These are phyloP conservation scores for Apiospora koreana DNA, from an alignment of 2,329 filamentous ascomycete species.

Conservation along the genomic window DNA sequence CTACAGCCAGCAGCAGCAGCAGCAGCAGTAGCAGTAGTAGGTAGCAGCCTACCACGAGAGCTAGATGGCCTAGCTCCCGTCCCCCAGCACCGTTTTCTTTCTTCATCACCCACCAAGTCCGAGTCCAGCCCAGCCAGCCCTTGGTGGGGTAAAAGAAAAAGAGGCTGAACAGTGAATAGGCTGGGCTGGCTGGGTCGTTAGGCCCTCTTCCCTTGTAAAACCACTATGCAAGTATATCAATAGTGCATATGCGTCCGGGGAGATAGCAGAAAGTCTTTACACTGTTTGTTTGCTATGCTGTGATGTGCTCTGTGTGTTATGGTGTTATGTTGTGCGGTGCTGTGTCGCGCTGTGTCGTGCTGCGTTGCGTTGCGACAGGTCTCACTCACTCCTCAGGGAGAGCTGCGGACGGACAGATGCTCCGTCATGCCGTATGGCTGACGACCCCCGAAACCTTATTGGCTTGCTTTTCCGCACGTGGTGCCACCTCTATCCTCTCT, in stretches of 20 bases:
- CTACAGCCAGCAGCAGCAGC: too few relatives aligned
- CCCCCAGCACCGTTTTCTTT: slow-evolving; percentile 1
- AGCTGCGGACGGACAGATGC: not conserved
- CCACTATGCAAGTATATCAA: not conserved
- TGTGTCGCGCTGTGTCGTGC: not conserved
- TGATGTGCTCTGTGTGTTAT: not conserved
- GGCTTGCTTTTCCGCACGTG: not conserved
- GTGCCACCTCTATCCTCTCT: not conserved
- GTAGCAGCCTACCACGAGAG: too few relatives aligned
- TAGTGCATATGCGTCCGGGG: not conserved
- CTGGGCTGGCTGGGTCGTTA: not conserved
- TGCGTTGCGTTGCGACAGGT: slow-evolving; percentile 3
- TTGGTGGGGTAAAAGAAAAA: not conserved
- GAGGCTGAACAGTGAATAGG: not conserved
- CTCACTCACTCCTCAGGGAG: slow-evolving; percentile 2
- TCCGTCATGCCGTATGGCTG: slow-evolving; percentile 3
- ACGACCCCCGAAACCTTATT: slow-evolving; percentile 7
- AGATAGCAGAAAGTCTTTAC: not conserved
- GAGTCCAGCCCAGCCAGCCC: not conserved
- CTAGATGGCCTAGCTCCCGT: not conserved
- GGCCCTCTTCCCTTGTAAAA: not conserved
- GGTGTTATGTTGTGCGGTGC: not conserved
- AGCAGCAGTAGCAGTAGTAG: not conserved
- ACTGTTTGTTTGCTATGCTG: not conserved
- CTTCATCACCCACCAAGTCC: not conserved